Base-by-base conservation (phyloP, 1,139 yeast genomes). In the Debaryomyces udenii region DNA sequence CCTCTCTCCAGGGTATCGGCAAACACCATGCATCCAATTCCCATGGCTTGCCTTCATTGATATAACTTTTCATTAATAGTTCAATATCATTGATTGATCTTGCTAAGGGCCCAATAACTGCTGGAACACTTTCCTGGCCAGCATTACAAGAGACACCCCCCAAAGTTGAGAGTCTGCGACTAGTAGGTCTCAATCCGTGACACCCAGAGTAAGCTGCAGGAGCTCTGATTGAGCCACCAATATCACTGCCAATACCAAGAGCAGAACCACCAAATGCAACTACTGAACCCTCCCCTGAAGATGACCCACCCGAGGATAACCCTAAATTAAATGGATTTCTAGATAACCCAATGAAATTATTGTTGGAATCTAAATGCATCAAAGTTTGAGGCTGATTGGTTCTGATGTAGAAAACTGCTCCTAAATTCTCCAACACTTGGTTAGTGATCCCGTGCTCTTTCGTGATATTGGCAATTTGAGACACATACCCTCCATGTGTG, bases 211-310 rank as follows among this genome's bases (percentile, higher is more conserved):
- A 84, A 0, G 88, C 89, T 24, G 91, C 86, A 2, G 93, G 94
- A 6, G 76, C 81, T 56, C 93, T 75, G 48, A 86, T 81, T 2
- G 87, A 80, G 1, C 93, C 94, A 45, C 93, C 94, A 51, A 86
- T 84, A 61, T 86, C 94, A 31, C 86, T 76, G 14, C 93, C 93
- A 43, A 85, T 71, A 34, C 91, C 91, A 31, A 84, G 48, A 2
- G 79, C 70, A 23, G 87, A 78, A 9, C 83, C 89, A 35, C 81
- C 83, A 61, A 81, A 77, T 1, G 77, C 80, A 34, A 81, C 79
- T 50, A 81, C 59, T 0, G 90, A 78, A 49, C 91, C 90, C 60
- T 85, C 93, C 50, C 94, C 94, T 26, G 87, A 82, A 1, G 89
- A 82, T 0, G 89, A 82, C 9, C 94, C 94, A 46, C 78, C 78